Base-by-base conservation (phyloP, 192 early-diverging fungal species). In the Backusella liffmaniae region DNA sequence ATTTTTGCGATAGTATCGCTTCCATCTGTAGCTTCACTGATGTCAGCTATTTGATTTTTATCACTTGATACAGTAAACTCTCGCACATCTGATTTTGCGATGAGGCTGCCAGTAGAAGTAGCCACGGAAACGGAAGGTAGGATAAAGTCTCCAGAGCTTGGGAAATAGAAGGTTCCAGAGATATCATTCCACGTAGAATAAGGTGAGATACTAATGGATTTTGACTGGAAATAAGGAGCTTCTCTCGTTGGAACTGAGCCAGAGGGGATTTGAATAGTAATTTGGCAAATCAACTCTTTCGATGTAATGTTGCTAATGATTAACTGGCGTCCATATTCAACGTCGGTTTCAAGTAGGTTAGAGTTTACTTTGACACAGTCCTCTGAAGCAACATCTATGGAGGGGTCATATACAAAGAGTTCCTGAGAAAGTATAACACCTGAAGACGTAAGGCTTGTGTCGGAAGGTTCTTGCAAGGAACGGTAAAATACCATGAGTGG, bases 401-500 rank as follows among this genome's bases (percentile, higher is more conserved):
- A 65, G 35, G 30, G 30, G 0, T 70, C 32, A 53, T 34, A 39
- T 8, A 66, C n/a, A 46, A 74, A 74, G 13, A 74, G 23, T 4
- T 65, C 73, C 66, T 74, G 73, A 34, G 26, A 41, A 21, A 74
- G 41, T 39, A 74, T 34, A 9, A 74, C 12, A 46, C 10, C 30
- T 15, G 70, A 44, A 29, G 39, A 46, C 8, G 29, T 26, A 23
- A 44, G 70, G 10, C 13, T 23, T 18, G 56, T 34, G 26, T 53
- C 18, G 18, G 35, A 30, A 35, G 10, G 30, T 7, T 73, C 84
- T 72, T 83, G 79, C 36, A 77, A 78, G 4, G 77, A 77, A 7
- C 82, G 82, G 53, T 86, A 80, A 59, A 84, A 86, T 1, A 86
- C 80, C 41, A 86, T 73, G 0, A 82, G 82, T 21, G 85, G 80